Evolutionary conservation across 192 early-diverging fungal genomes (phyloP).

Genomic region (Rhizophlyctis rosea): DNA sequence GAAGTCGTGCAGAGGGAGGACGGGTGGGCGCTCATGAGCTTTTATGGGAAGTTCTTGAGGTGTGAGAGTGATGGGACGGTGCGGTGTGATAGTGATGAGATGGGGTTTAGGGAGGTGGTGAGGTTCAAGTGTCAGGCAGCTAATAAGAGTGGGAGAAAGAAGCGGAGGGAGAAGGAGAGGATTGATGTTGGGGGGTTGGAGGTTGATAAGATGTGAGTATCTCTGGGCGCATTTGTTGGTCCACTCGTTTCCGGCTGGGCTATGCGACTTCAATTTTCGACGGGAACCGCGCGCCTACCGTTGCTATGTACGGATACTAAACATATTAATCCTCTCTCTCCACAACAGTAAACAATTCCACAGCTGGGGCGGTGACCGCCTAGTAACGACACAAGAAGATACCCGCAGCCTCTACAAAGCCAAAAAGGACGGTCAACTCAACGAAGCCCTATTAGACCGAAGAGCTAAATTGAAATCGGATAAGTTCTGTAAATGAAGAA

Average conservation of each 20-base stretch:
- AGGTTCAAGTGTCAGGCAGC: constrained; percentile 67
- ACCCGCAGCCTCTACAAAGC: constrained; percentile 58
- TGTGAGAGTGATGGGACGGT: constrained; percentile 50
- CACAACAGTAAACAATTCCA: constrained; percentile 67
- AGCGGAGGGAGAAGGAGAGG: constrained; percentile 45
- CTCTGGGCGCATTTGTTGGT: no score
- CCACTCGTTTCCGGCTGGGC: no score
- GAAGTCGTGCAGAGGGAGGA: constrained; percentile 62
- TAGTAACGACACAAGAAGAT: constrained; percentile 54
- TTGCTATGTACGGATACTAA: neutral
- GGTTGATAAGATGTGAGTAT: constrained; percentile 64
- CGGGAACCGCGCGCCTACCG: neutral
- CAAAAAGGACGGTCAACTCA: constrained; percentile 64
- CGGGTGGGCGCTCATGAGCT: constrained; percentile 63
- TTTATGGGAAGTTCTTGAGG: constrained; percentile 65
- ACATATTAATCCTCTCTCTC: neutral
- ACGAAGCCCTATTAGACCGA: constrained; percentile 75
- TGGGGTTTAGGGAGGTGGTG: constrained; percentile 73
- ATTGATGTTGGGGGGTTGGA: constrained; percentile 56
- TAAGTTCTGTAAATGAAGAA: constrained; percentile 80
- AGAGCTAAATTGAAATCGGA: constrained; percentile 79
- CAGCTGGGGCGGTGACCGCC: constrained; percentile 65
- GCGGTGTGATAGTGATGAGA: constrained; percentile 66
- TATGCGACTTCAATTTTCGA: neutral
- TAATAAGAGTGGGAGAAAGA: constrained; percentile 44